These are phyloP conservation scores for Fusarium solani-melongenae DNA, from an alignment of 2,329 filamentous ascomycete species.

Conservation along the genomic window DNA sequence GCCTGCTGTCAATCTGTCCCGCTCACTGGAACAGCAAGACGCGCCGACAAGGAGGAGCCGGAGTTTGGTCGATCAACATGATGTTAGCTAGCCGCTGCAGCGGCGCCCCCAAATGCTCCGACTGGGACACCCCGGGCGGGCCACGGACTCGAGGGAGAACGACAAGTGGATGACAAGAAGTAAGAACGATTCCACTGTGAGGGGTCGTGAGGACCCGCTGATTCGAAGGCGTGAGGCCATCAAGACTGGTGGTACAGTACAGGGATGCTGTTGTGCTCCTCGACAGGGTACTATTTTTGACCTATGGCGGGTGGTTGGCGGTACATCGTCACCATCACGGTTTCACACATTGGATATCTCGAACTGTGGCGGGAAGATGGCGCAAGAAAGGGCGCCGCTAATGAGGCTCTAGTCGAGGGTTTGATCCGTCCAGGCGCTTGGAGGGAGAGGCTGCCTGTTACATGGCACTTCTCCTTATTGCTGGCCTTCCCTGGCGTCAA, in stretches of 20 bases:
- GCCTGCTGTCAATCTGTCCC: constrained; percentile 1
- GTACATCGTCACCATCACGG: neutral
- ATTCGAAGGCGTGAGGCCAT: constrained; percentile 15
- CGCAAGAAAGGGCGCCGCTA: neutral
- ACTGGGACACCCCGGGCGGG: neutral
- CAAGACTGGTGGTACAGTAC: constrained; percentile 7
- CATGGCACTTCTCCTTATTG: neutral
- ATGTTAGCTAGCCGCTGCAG: neutral
- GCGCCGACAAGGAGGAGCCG: neutral
- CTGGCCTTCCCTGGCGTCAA: neutral
- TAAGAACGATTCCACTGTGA: neutral
- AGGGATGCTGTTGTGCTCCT: constrained; percentile 21
- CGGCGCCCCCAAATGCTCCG: constrained; percentile 3
- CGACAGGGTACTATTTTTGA: constrained; percentile 33
- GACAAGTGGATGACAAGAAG: neutral
- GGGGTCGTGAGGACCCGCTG: constrained; percentile 2
- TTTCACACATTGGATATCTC: neutral
- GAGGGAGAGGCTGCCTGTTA: neutral
- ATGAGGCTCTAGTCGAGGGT: neutral
- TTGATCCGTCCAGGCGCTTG: neutral
- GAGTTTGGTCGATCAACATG: neutral
- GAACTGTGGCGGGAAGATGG: constrained; percentile 2
- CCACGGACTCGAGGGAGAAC: constrained; percentile 1
- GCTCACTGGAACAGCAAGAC: neutral
- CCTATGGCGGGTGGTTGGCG: neutral